Evolutionary conservation across 2,329 filamentous ascomycete genomes (phyloP), one percentile per base, ranked within the genome.

Genomic region (Rutstroemia sp.): DNA sequence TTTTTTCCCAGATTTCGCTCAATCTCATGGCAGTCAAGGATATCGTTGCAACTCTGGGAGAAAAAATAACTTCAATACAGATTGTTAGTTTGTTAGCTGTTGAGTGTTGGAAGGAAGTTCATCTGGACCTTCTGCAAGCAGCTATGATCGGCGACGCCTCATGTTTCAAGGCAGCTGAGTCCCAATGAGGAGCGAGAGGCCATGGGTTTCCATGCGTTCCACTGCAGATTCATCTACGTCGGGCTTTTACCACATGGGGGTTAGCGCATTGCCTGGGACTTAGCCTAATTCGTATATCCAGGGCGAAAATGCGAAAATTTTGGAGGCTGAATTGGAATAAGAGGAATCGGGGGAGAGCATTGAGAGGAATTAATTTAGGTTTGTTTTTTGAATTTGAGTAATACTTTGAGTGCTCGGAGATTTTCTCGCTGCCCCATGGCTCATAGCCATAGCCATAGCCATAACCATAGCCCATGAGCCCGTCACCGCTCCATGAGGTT

Each of bases 11-110:
- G 52, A 54, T 39, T 48, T 12, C 30, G 38, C 25, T 39, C 14
- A 50, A 39, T 49, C 52, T 50, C 46, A 50, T 55, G 52, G 52
- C 39, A 50, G 7, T 44, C 52, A 55, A 50, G 46, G 52, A 55
- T 55, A 19, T 17, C 8, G 47, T 17, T 14, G 25, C 23, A 25
- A n/a, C n/a, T 34, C 14, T 45, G 42, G 23, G 19, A 5, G 19
- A 12, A 12, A 21, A n/a, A 42, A 42, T 19, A 42, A 4, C 39
- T 19, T n/a, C 30, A 14, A 38, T 38, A 14, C 37, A 30, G 23
- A 53, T 46, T n/a, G 19, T 42, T 53, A 53, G 51, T 47, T 12
- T 38, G n/a, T 46, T 21, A 46, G 38, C 14, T 34, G 7, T 42
- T 4, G 5, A 42, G 37, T 17, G 2, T 54, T 39, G 10, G 21